phyloP scores from a whole-genome alignment of 192 early-diverging fungal genomes.

The Coemansia sp. region DNA sequence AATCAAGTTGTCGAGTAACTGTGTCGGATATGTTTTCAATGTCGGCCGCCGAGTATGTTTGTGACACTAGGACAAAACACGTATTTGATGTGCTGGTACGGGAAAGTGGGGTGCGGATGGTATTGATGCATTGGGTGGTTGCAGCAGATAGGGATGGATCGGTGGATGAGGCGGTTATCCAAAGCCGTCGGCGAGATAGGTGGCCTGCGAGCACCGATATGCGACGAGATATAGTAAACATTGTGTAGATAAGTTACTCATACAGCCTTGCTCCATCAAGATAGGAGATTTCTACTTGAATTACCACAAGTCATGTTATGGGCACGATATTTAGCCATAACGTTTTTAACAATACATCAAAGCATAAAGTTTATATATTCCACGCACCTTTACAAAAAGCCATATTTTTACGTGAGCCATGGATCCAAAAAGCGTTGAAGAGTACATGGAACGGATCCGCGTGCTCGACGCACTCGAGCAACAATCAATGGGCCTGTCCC shows the following conservation, averaged over 20 bases:
- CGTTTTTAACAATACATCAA: neutral
- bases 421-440: conserved; percentile 42
- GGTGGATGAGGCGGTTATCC: conserved; percentile 33
- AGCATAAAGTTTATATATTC: too few relatives aligned
- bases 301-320: neutral
- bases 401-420: conserved; percentile 4
- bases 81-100: neutral
- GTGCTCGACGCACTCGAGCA: conserved; percentile 49
- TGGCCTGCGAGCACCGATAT: neutral
- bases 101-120: neutral
- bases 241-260: neutral
- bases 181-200: conserved; percentile 15
- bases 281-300: neutral
- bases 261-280: neutral
- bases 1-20: conserved; percentile 3
- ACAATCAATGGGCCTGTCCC: conserved; percentile 50
- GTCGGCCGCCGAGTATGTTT: conserved; percentile 18
- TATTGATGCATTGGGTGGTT: conserved; percentile 6
- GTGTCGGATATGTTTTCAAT: conserved; percentile 8
- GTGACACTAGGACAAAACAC: conserved; percentile 41
- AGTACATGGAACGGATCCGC: conserved; percentile 51
- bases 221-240: neutral
- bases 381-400: neutral
- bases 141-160: conserved; percentile 15
- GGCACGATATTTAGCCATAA: neutral